Evolutionary conservation across 1,139 yeast genomes (phyloP).

Genomic region (Hyphopichia khmerensis): DNA sequence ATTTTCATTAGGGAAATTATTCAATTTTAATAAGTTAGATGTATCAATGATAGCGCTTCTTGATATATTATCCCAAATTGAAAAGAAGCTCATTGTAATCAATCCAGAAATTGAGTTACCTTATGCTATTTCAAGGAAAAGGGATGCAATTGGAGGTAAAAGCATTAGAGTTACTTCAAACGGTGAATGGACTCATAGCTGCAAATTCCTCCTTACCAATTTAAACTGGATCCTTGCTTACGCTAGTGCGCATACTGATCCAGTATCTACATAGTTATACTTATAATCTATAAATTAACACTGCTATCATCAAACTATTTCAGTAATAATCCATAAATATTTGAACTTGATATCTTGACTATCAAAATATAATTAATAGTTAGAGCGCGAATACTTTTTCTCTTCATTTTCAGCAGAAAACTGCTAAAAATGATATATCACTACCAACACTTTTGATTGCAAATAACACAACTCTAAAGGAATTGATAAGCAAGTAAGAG

Average conservation of each 20-base stretch:
- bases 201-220: constrained; percentile 76
- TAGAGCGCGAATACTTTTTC: no score
- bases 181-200: constrained; percentile 88
- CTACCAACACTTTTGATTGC: background rate
- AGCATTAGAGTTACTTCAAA: constrained; percentile 72
- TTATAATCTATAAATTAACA: no score
- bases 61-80: constrained; percentile 60
- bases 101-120: constrained; percentile 72
- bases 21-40: constrained; percentile 70
- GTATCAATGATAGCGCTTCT: constrained; percentile 74
- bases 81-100: constrained; percentile 41
- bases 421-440: background rate
- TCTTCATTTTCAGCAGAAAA: background rate
- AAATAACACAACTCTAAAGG: background rate
- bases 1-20: constrained; percentile 64
- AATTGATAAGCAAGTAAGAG: no score
- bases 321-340: no score
- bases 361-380: no score
- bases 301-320: no score
- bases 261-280: background rate
- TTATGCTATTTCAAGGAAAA: constrained; percentile 48
- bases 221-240: constrained; percentile 55
- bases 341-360: no score
- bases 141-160: constrained; percentile 74
- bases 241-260: constrained; percentile 30